Conservation (phyloP, 2,329 filamentous ascomycete genomes). For the Orbilia javanica region DNA sequence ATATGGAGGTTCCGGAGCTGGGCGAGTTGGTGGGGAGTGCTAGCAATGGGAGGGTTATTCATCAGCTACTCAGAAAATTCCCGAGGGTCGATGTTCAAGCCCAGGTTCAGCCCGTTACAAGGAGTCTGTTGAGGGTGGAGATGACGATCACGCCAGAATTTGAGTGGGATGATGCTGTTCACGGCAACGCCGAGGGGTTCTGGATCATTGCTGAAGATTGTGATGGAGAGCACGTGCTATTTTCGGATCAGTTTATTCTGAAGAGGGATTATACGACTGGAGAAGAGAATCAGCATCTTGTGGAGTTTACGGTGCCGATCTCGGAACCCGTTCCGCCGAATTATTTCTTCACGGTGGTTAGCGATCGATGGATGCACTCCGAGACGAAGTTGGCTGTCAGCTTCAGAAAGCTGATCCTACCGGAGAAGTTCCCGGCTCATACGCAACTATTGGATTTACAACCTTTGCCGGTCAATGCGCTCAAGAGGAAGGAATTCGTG, state of each 20-base stretch:
- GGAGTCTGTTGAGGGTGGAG: constrained; percentile 91
- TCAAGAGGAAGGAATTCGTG: constrained; percentile 87
- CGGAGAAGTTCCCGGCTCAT: constrained; percentile 94
- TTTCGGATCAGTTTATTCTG: constrained; percentile 92
- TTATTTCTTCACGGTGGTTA: constrained; percentile 95
- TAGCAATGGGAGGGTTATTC: constrained; percentile 86
- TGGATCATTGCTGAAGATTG: constrained; percentile 99
- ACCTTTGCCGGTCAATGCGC: constrained; percentile 85
- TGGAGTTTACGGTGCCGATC: constrained; percentile 96
- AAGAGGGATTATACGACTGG: constrained; percentile 87
- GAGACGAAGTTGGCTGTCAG: constrained; percentile 93
- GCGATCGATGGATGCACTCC: constrained; percentile 98
- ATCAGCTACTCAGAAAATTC: constrained; percentile 88
- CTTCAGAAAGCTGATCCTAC: constrained; percentile 93
- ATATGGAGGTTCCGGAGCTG: constrained; percentile 82
- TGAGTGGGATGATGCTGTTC: constrained; percentile 90
- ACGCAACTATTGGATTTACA: constrained; percentile 93
- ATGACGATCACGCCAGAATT: constrained; percentile 94
- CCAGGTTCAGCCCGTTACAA: constrained; percentile 92
- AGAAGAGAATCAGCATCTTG: constrained; percentile 90
- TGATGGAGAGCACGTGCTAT: constrained; percentile 94
- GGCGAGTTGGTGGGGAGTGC: constrained; percentile 60
- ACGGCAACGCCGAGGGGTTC: constrained; percentile 90
- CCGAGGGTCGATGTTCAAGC: constrained; percentile 92
- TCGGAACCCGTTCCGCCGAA: constrained; percentile 98